A percentile compares a stretch with the other conserved stretches of the same genome.
Conservation (phyloP, 176 grass and related monocot genomes). For the Hsuehochloa calcarea region DNA sequence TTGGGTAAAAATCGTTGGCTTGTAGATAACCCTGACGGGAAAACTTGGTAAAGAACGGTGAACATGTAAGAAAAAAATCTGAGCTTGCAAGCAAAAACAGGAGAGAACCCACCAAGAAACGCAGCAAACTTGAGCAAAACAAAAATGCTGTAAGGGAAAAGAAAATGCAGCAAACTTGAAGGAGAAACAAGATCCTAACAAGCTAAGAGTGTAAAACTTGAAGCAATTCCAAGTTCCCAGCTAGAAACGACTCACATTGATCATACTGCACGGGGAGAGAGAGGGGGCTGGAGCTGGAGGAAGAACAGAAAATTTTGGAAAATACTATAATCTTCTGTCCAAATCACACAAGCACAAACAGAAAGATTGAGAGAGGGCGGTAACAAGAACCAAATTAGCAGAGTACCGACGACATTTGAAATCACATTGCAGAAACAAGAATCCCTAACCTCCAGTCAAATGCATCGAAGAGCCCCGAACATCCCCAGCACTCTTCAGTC, state of each 20-base stretch:
- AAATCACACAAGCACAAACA: background rate
- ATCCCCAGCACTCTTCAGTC: background rate
- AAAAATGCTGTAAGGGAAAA: background rate
- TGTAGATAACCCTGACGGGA: background rate
- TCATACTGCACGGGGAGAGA: background rate
- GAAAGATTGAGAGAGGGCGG: background rate
- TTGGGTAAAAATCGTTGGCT: background rate
- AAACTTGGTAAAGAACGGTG: background rate
- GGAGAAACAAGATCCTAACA: background rate
- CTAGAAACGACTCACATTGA: background rate
- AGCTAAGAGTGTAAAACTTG: background rate
- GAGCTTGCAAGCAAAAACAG: constrained; percentile 5
- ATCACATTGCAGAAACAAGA: background rate
- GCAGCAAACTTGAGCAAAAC: constrained; percentile 10
- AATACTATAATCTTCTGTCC: background rate
- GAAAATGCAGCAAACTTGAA: background rate
- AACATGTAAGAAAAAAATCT: background rate
- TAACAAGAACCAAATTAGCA: background rate
- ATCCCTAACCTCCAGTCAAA: background rate
- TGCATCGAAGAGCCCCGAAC: background rate
- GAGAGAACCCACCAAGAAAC: background rate
- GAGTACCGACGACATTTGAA: background rate
- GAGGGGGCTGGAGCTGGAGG: background rate
- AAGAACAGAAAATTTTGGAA: background rate
- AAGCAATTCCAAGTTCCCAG: background rate